Evolutionary conservation across 2,329 filamentous ascomycete species (phyloP), one percentile per base, ranked within the genome.

Genomic region (Cryphonectria naterciae): DNA sequence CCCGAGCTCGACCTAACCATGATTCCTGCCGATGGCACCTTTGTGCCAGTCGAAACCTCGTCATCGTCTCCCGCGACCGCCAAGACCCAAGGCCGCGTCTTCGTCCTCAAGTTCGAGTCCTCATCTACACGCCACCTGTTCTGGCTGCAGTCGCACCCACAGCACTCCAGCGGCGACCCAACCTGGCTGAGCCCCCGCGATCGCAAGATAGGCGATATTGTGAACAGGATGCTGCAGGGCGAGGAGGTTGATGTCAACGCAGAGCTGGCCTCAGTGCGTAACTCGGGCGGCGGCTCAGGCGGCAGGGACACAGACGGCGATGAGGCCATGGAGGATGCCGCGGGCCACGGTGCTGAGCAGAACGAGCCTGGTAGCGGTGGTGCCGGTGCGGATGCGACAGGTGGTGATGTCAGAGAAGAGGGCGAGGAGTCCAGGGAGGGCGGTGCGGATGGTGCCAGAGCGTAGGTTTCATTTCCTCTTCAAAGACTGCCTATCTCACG

Each of bases 401-500:
- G 95, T 70, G 95, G 95, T 74, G 95, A 99, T 80, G 85, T 97
- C 76, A 89, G 95, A 81, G 91, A 97, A 81, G 96, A 98, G 81
- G 96, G 96, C 71, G 90, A 94, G 81, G 91, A 89, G 76, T 90
- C 95, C 74, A 88, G 97, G 84, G 94, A 97, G 82, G 96, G 95
- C 72, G 96, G 97, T 80, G 94, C 94, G 76, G 96, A 98, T 83
- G 96, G 97, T 79, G 97, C 93, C 84, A 91, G 96, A 98, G 96
- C 95, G 96, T 99, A 98, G 95, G 97, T 99, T 80, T 82, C 80
- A 83, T 81, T 73, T 77, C 74, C 75, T 74, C 76, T 75, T 75
- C 39, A 22, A n/a, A 61, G 39, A 49, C 58, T 63, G 52, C 58
- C 39, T 19, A 68, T n/a, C 25, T 32, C 22, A 39, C n/a, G 15